Evolutionary conservation across 2,329 filamentous ascomycete genomes (phyloP), one percentile per base, ranked within the genome.

Genomic region (Colletotrichum scovillei): DNA sequence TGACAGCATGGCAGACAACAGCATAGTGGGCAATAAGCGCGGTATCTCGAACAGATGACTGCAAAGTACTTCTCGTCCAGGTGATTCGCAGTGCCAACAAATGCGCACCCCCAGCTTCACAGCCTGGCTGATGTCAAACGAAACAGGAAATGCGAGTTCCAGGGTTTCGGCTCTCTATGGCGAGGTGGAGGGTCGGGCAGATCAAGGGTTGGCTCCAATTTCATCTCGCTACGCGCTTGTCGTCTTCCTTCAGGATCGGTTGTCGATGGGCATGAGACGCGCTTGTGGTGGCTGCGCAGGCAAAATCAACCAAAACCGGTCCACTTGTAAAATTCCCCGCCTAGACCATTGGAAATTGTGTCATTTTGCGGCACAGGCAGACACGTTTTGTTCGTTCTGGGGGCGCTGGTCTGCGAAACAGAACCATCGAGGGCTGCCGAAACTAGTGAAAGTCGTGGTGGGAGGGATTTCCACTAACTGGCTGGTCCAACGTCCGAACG

Each of bases 141-240:
- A 22, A 63, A 72, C 19, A 42, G 69, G 58, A 58, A 72, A 46
- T 49, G 64, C 28, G 28, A 35, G 52, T 52, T 16, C 65, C 69
- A 69, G 55, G 53, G 30, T 57, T 58, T 56, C 71, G 67, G 71
- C 67, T 73, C 60, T 42, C 22, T n/a, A 30, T 49, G 16, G n/a
- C 30, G n/a, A 14, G 32, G 56, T 62, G 67, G 67, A 73, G 70
- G 67, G 60, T 56, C 62, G 67, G 46, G 60, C 55, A 65, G 35
- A 63, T 73, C 26, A 24, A 30, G 38, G 62, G 49, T 71, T 73
- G 71, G 62, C 46, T 62, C 28, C 62, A 55, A 64, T 12, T 49
- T 73, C 71, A 73, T 73, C 67, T 73, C 71, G 71, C 71, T 71
- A 71, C 42, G 71, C 71, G 71, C 67, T 62, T 73, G 71, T 73